These are phyloP conservation scores for Apiospora sp. DNA, from an alignment of 2,329 filamentous ascomycete species.

Conservation along the genomic window DNA sequence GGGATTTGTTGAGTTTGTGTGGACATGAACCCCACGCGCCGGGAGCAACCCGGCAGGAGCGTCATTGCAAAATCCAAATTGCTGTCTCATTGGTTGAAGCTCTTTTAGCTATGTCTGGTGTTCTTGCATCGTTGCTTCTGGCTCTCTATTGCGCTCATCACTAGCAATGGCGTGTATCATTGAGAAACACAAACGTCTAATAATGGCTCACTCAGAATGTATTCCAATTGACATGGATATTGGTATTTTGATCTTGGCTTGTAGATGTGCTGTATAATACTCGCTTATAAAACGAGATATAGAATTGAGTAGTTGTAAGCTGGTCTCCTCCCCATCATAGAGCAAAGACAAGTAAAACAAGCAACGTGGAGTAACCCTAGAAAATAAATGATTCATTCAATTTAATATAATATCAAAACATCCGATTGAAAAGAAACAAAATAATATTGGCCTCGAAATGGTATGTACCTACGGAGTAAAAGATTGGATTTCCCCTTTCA, in stretches of 20 bases:
- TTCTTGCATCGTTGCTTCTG: not conserved
- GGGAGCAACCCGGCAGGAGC: conserved; percentile 8
- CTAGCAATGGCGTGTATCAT: too few species aligned
- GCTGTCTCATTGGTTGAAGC: conserved; percentile 14
- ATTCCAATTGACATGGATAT: too few species aligned
- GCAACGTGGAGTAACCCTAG: not conserved
- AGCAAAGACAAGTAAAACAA: not conserved
- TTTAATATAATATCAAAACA: not conserved
- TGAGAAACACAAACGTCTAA: too few species aligned
- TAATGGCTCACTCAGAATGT: too few species aligned
- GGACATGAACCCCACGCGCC: conserved; percentile 16
- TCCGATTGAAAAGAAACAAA: not conserved
- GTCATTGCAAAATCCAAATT: conserved; percentile 2
- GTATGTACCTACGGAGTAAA: not conserved
- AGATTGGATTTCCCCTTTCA: not conserved
- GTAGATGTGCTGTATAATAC: too few species aligned
- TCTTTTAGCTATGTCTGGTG: not conserved
- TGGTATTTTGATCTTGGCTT: too few species aligned
- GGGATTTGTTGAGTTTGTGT: conserved; percentile 22
- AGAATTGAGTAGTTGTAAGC: too few species aligned
- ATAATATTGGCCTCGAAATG: not conserved
- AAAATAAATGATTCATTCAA: not conserved
- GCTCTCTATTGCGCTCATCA: too few species aligned
- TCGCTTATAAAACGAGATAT: too few species aligned
- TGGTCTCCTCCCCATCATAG: not conserved